Conservation (phyloP, 176 grass and related monocot genomes). For the Stipa capillata region DNA sequence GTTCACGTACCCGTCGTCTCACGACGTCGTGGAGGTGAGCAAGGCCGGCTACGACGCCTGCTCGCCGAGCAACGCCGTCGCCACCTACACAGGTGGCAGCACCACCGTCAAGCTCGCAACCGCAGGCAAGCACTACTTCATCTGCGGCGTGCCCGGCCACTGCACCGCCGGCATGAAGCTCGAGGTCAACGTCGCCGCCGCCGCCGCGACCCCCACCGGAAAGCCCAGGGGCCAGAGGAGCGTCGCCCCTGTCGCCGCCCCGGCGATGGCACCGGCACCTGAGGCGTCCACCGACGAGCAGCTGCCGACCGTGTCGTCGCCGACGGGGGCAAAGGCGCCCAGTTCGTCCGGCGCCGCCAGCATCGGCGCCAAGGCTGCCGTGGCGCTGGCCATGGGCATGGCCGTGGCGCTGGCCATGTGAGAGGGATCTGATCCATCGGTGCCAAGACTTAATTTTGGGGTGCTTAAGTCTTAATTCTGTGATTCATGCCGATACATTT, state of each 20-base stretch:
- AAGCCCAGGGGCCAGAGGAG: slow-evolving; percentile 17
- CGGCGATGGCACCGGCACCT: neutral
- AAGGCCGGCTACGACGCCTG: slow-evolving; percentile 59
- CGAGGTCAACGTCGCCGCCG: slow-evolving; percentile 37
- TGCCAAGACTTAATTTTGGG: too few species aligned
- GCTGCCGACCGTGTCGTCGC: slow-evolving; percentile 18
- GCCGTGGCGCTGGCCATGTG: slow-evolving; percentile 30
- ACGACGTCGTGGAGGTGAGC: slow-evolving; percentile 69
- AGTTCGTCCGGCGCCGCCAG: slow-evolving; percentile 15
- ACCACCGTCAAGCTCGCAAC: slow-evolving; percentile 32
- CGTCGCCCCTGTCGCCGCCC: slow-evolving; percentile 3
- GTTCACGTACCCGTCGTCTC: slow-evolving; percentile 39
- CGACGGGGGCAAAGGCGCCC: slow-evolving; percentile 12
- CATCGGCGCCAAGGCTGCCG: slow-evolving; percentile 16
- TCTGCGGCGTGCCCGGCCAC: slow-evolving; percentile 61
- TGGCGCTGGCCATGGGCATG: slow-evolving; percentile 27
- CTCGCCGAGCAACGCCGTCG: slow-evolving; percentile 36
- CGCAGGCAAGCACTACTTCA: slow-evolving; percentile 70
- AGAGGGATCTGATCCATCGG: neutral
- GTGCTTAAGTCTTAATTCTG: neutral
- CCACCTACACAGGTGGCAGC: slow-evolving; percentile 7
- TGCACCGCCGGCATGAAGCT: slow-evolving; percentile 75
- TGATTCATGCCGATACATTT: neutral
- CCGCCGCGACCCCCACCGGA: neutral
- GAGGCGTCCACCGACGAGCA: neutral